Percentiles rank a stretch among this genome's conserved stretches.
These are phyloP conservation scores for Salvia rosmarinus DNA, from an alignment of 257 asterid species.

Conservation along the genomic window DNA sequence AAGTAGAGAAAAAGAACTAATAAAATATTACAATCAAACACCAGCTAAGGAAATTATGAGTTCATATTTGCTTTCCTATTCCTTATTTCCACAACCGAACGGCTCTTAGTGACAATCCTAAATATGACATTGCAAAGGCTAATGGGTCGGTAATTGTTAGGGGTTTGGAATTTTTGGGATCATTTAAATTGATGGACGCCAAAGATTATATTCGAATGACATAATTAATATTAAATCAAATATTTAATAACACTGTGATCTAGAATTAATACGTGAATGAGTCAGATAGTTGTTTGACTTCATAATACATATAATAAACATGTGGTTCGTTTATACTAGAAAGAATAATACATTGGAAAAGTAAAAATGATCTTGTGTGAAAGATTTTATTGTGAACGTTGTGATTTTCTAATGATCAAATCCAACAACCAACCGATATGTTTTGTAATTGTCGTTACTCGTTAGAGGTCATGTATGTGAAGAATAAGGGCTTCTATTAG, in stretches of 20 bases:
- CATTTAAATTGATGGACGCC: too few species aligned
- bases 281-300: background rate
- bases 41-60: too few species aligned
- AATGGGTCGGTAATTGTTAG: too few species aligned
- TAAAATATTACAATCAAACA: too few species aligned
- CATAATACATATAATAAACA: background rate
- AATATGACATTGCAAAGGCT: too few species aligned
- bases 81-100: too few species aligned
- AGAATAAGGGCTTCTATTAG: background rate
- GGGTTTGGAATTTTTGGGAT: too few species aligned
- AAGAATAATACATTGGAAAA: slow-evolving; percentile 18
- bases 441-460: too few species aligned
- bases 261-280: background rate
- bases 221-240: background rate
- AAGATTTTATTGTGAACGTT: slow-evolving; percentile 23
- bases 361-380: background rate
- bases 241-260: background rate
- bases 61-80: too few species aligned
- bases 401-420: slow-evolving; percentile 18
- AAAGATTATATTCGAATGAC: too few species aligned
- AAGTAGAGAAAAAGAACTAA: too few species aligned
- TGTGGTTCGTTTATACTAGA: background rate
- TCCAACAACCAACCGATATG: background rate
- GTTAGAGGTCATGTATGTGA: background rate
- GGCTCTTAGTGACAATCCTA: too few species aligned